A percentile compares a stretch with the other conserved stretches of the same genome.
These are phyloP conservation scores for Boletus subcaerulescens DNA, from an alignment of 768 basidiomycete species.

Conservation along the genomic window DNA sequence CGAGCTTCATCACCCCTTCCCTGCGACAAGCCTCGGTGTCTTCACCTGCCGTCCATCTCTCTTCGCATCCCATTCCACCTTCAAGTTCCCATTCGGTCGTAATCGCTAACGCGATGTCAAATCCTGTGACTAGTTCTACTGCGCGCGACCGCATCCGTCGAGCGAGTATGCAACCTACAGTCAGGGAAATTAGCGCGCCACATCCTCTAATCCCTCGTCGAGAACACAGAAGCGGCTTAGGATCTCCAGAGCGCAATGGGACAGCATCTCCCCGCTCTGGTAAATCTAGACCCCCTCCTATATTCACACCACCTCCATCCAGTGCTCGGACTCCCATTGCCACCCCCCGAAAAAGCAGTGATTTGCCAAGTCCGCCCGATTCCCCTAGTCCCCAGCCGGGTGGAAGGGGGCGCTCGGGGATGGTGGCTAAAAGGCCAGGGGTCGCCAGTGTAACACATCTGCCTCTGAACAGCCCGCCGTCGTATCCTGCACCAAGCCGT, in stretches of 20 bases:
- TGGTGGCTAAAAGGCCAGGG: conserved; percentile 34
- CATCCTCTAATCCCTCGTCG: conserved; percentile 36
- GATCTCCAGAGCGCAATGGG: conserved; percentile 25
- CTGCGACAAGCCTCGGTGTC: conserved; percentile 70
- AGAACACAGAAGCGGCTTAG: conserved; percentile 23
- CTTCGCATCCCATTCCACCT: conserved; percentile 53
- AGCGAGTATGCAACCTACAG: conserved; percentile 34
- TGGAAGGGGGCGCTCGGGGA: conserved; percentile 35
- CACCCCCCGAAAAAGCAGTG: conserved; percentile 35
- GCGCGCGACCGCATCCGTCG: conserved; percentile 43
- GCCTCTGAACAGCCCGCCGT: conserved; percentile 37
- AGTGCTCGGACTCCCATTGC: conserved; percentile 33
- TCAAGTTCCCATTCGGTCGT: conserved; percentile 49
- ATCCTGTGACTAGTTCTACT: conserved; percentile 45
- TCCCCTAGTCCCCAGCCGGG: conserved; percentile 46
- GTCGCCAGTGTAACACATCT: conserved; percentile 42
- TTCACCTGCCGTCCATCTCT: conserved; percentile 67
- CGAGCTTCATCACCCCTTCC: conserved; percentile 63
- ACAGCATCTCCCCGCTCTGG: conserved; percentile 31
- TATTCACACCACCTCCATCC: conserved; percentile 29
- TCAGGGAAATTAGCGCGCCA: conserved; percentile 41
- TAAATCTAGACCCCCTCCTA: conserved; percentile 34
- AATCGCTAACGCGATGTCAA: conserved; percentile 47
- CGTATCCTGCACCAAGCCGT: conserved; percentile 39
- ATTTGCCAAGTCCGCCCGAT: conserved; percentile 43